Percentiles rank a stretch among this genome's conserved stretches.
phyloP scores from a whole-genome alignment of 345 rosid genomes.

The Linum usitatissimum region DNA sequence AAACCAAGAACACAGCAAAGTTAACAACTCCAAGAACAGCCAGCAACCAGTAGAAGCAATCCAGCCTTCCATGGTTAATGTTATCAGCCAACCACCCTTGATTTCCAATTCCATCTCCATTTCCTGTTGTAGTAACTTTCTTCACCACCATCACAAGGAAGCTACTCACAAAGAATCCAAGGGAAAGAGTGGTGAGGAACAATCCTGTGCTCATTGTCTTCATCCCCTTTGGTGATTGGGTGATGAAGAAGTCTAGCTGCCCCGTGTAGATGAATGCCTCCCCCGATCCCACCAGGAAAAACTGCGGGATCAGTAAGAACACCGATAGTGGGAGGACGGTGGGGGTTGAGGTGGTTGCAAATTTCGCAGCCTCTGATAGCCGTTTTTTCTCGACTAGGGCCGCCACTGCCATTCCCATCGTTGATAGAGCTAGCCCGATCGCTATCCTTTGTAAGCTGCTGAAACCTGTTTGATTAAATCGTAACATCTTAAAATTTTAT shows the following conservation, averaged over 20 bases:
- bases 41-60: constrained; percentile 32
- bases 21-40: constrained; percentile 18
- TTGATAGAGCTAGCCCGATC: background rate
- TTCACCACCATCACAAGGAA: constrained; percentile 15
- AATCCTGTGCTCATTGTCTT: constrained; percentile 9
- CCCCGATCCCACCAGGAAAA: background rate
- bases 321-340: background rate
- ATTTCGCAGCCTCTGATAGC: background rate
- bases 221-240: constrained; percentile 18
- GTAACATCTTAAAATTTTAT: background rate
- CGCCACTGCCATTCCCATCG: background rate
- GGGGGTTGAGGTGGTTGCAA: background rate
- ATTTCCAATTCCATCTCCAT: background rate
- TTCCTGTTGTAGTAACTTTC: background rate
- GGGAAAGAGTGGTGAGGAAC: constrained; percentile 4
- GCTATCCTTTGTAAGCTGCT: constrained; percentile 1
- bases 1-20: constrained; percentile 18
- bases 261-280: constrained; percentile 13
- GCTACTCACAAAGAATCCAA: constrained; percentile 3
- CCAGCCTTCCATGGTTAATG: constrained; percentile 26
- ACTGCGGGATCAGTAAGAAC: constrained; percentile 3
- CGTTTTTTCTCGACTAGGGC: background rate
- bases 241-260: constrained; percentile 19
- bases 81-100: constrained; percentile 32
- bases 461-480: background rate